phyloP scores from a whole-genome alignment of 2,329 filamentous ascomycete genomes.

The Ceratocystiopsis sp. region DNA sequence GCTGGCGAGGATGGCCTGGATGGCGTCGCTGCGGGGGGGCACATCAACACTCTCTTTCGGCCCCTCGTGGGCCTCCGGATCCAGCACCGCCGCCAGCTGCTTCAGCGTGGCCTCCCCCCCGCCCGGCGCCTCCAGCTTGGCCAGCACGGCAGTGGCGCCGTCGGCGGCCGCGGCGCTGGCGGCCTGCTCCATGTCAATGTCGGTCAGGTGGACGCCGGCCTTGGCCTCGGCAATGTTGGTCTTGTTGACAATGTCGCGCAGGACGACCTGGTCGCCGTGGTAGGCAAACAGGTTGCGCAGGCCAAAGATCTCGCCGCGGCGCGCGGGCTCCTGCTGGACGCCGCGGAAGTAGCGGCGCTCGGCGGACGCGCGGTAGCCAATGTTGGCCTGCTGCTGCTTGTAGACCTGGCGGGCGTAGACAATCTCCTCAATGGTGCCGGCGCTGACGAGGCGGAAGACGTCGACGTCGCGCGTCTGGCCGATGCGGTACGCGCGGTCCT shows the following conservation, averaged over 20 bases:
- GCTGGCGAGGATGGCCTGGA: slow-evolving; percentile 74
- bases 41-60: slow-evolving; percentile 5
- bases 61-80: slow-evolving; percentile 26
- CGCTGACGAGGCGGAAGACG: slow-evolving; percentile 78
- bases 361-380: slow-evolving; percentile 81
- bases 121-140: slow-evolving; percentile 25
- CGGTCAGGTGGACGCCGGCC: slow-evolving; percentile 65
- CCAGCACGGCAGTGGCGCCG: slow-evolving; percentile 27
- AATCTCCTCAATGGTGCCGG: slow-evolving; percentile 90
- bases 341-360: slow-evolving; percentile 93
- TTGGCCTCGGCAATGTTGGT: slow-evolving; percentile 91
- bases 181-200: slow-evolving; percentile 52
- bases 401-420: slow-evolving; percentile 96
- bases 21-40: slow-evolving; percentile 41
- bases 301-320: slow-evolving; percentile 90
- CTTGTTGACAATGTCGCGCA: slow-evolving; percentile 95
- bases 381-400: slow-evolving; percentile 97
- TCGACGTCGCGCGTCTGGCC: slow-evolving; percentile 87
- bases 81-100: slow-evolving; percentile 48
- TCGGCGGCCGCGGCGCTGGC: slow-evolving; percentile 36
- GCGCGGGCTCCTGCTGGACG: slow-evolving; percentile 64
- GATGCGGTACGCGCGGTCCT: slow-evolving; percentile 91
- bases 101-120: slow-evolving; percentile 38
- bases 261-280: slow-evolving; percentile 58
- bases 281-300: slow-evolving; percentile 75